Conservation (phyloP, 768 basidiomycete species). For the Dentipellis fragilis region DNA sequence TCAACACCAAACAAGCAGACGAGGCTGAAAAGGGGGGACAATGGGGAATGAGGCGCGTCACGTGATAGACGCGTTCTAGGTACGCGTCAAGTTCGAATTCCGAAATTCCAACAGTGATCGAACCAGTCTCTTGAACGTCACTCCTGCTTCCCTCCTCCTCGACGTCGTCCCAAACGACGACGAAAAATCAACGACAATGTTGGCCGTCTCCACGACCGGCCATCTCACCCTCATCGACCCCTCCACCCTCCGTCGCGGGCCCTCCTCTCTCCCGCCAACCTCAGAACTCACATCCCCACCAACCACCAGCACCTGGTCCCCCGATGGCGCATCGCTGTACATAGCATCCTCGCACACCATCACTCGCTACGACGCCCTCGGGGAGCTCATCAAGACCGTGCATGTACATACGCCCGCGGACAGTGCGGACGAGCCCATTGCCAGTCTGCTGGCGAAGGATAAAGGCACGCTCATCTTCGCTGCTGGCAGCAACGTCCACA, state of each 20-base stretch:
- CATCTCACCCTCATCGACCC: slow-evolving; percentile 41
- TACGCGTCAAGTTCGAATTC: background rate
- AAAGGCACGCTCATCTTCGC: slow-evolving; percentile 38
- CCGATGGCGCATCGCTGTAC: slow-evolving; percentile 45
- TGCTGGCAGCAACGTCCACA: slow-evolving; percentile 32
- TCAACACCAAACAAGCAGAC: too few relatives aligned
- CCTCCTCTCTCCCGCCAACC: slow-evolving; percentile 26
- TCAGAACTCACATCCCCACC: slow-evolving; percentile 22
- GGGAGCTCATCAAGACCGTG: slow-evolving; percentile 34
- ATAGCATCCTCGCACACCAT: slow-evolving; percentile 38
- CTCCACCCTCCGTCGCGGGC: slow-evolving; percentile 33
- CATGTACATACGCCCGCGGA: slow-evolving; percentile 23
- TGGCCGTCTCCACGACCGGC: slow-evolving; percentile 41
- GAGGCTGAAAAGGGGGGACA: background rate
- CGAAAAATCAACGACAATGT: slow-evolving; percentile 29
- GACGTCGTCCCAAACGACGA: background rate
- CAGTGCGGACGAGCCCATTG: slow-evolving; percentile 23
- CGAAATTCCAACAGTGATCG: background rate
- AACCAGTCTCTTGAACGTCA: background rate
- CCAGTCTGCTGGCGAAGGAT: slow-evolving; percentile 25
- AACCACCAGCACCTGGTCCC: slow-evolving; percentile 42
- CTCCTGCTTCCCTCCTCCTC: background rate
- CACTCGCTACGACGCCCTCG: slow-evolving; percentile 41
- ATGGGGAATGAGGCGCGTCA: background rate
- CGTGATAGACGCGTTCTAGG: background rate